Evolutionary conservation across 495 filamentous ascomycete species (phyloP).

Genomic region (Penicillium alfredii): DNA sequence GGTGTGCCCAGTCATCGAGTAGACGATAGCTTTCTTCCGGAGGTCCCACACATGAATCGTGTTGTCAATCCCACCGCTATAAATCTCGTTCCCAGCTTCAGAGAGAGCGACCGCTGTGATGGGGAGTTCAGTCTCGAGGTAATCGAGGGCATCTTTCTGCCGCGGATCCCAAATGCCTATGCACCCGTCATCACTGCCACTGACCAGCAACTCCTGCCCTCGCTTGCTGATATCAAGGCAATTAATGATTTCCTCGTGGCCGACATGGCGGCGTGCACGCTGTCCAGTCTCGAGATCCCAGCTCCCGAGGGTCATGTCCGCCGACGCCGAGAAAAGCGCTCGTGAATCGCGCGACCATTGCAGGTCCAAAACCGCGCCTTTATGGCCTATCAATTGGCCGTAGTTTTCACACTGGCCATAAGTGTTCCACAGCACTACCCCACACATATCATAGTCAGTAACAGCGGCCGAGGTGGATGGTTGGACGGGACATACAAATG

Average conservation of each 20-base stretch:
- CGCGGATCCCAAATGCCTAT: conserved; percentile 97
- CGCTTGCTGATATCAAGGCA: conserved; percentile 78
- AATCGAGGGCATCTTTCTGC: conserved; percentile 81
- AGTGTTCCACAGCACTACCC: conserved; percentile 82
- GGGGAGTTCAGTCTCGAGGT: conserved; percentile 85
- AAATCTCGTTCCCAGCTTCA: conserved; percentile 93
- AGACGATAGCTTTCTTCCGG: conserved; percentile 80
- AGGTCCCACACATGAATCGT: conserved; percentile 97
- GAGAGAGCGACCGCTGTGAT: conserved; percentile 86
- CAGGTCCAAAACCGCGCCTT: conserved; percentile 82
- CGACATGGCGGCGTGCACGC: conserved; percentile 83
- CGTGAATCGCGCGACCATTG: conserved; percentile 94
- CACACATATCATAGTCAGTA: conserved; percentile 1
- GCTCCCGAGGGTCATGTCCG: conserved; percentile 84
- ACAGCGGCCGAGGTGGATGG: neutral
- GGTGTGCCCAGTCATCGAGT: conserved; percentile 81
- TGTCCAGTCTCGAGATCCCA: conserved; percentile 89
- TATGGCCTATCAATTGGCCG: conserved; percentile 78
- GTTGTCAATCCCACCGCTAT: conserved; percentile 92
- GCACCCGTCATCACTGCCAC: conserved; percentile 85
- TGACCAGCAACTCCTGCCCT: conserved; percentile 83
- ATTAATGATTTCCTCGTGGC: conserved; percentile 93
- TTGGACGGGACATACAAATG: conserved; percentile 58
- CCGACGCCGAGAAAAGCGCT: conserved; percentile 87
- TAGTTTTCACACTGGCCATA: conserved; percentile 93